phyloP scores from a whole-genome alignment of 179 eudicot genomes.

The Camellia oleifera region DNA sequence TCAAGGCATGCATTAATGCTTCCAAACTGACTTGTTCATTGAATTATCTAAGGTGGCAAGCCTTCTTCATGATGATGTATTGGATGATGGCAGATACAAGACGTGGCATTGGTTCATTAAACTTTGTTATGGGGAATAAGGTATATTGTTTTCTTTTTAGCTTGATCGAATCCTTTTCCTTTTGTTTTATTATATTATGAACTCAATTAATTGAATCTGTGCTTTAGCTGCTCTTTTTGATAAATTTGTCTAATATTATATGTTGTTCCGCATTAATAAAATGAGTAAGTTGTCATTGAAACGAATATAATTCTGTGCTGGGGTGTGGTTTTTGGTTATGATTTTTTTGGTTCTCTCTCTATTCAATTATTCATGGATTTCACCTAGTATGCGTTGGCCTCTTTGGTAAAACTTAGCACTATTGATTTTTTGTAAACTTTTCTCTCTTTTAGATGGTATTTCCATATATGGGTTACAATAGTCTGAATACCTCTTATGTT shows the following conservation, averaged over 20 bases:
- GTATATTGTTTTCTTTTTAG: constrained; percentile 27
- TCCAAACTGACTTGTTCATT: not conserved
- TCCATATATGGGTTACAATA: not conserved
- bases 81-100: constrained; percentile 98
- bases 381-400: not conserved
- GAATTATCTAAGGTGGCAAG: constrained; percentile 73
- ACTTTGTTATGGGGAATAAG: constrained; percentile 93
- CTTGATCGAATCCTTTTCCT: not conserved
- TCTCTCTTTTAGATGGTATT: not conserved
- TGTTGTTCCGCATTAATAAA: not conserved
- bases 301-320: not conserved
- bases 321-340: no score
- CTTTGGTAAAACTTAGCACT: not conserved
- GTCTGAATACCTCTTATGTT: not conserved
- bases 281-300: not conserved
- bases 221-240: not conserved
- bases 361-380: not conserved
- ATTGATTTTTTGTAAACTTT: not conserved
- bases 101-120: constrained; percentile 84
- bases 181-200: not conserved
- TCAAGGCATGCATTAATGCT: not conserved
- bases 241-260: not conserved
- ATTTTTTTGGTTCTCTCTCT: no score
- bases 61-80: constrained; percentile 96
- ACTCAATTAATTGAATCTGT: not conserved